These are phyloP conservation scores for Phalaenopsis equestris DNA, from an alignment of 106 monocot genomes.

Conservation along the genomic window DNA sequence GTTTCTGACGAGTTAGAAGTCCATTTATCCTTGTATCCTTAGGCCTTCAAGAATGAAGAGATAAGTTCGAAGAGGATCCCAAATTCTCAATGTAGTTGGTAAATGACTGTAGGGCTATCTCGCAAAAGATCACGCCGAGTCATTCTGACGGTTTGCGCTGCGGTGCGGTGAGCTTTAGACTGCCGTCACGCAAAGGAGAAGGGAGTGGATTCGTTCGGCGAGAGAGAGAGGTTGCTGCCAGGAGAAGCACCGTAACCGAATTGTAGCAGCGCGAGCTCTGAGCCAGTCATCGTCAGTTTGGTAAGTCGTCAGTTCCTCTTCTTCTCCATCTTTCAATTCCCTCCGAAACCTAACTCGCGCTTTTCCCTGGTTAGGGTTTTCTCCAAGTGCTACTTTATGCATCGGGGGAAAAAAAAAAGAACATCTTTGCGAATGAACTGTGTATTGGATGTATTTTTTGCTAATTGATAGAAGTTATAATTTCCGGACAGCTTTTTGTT, in stretches of 20 bases:
- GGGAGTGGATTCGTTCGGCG: background rate
- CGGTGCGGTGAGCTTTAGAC: slow-evolving; percentile 27
- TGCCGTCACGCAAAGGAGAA: slow-evolving; percentile 10
- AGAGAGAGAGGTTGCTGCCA: background rate
- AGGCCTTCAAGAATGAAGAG: no score
- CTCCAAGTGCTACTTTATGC: background rate
- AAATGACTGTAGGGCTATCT: background rate
- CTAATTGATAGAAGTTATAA: background rate
- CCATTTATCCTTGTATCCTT: no score
- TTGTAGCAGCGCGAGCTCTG: background rate
- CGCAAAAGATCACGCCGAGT: background rate
- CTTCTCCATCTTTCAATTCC: background rate
- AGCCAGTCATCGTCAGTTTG: background rate
- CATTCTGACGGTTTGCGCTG: slow-evolving; percentile 6
- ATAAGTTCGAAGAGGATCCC: no score
- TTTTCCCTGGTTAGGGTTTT: background rate
- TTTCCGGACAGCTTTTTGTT: background rate
- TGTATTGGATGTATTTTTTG: background rate
- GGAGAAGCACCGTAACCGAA: slow-evolving; percentile 8
- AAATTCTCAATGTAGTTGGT: background rate
- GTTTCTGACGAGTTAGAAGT: no score
- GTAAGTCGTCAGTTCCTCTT: slow-evolving; percentile 3
- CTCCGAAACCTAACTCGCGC: slow-evolving; percentile 4
- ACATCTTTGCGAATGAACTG: no score
- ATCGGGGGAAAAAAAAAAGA: no score